Conservation (phyloP, 352 stramenopile species). For the Globisporangium barbulae region DNA sequence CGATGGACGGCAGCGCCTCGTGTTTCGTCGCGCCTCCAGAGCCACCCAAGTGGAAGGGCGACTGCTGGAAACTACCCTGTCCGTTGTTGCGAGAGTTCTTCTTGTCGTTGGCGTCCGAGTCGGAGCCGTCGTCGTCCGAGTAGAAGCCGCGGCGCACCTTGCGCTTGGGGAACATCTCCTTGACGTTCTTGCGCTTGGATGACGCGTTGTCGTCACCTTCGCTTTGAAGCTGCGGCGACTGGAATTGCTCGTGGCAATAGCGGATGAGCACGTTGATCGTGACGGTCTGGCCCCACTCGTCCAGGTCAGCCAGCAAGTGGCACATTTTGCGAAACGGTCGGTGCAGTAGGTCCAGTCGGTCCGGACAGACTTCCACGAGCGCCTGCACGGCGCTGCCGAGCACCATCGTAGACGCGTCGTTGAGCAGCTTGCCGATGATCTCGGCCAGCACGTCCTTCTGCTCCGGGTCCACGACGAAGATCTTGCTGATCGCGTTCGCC, state of each 20-base stretch:
- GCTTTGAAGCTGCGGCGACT: conserved; percentile 64
- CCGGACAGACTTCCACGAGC: conserved; percentile 95
- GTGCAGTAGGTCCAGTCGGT: conserved; percentile 95
- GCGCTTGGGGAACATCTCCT: conserved; percentile 56
- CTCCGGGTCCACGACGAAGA: conserved; percentile 87
- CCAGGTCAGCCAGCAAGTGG: conserved; percentile 97
- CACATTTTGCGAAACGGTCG: conserved; percentile 96
- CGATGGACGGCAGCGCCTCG: conserved; percentile 56
- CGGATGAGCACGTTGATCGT: conserved; percentile 91
- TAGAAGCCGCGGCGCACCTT: conserved; percentile 90
- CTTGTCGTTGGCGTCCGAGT: conserved; percentile 46
- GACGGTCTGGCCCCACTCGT: conserved; percentile 99
- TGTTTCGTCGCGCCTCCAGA: conserved; percentile 19
- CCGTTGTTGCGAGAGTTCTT: not conserved
- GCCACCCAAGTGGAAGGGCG: conserved; percentile 43
- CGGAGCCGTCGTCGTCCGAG: conserved; percentile 95
- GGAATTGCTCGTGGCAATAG: conserved; percentile 97
- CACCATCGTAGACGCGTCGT: conserved; percentile 97
- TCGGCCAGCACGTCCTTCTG: conserved; percentile 91
- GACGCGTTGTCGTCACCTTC: conserved; percentile 20
- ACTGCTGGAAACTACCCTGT: conserved; percentile 25
- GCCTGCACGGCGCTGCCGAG: conserved; percentile 93
- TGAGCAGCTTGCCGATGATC: conserved; percentile 93
- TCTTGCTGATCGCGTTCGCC: conserved; percentile 94
- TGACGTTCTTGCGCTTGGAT: conserved; percentile 31